A percentile compares a stretch with the other conserved stretches of the same genome.
Conservation (phyloP, 495 filamentous ascomycete genomes). For the Glarea lozoyensis region DNA sequence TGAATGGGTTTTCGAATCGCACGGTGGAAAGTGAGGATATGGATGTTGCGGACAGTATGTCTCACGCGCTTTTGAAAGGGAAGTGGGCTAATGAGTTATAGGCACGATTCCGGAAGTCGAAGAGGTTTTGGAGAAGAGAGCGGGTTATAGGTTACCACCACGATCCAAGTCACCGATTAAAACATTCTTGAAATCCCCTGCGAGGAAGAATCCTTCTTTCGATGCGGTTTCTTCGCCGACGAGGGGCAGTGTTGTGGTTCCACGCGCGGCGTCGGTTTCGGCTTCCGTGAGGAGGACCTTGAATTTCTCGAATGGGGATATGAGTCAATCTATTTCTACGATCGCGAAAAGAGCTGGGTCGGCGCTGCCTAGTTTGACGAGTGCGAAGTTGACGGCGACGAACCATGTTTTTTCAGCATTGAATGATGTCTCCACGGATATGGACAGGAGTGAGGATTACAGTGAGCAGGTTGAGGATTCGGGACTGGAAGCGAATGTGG, state of each 20-base stretch:
- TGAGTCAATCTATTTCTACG: too few relatives aligned
- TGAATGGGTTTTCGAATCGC: slow-evolving; percentile 6
- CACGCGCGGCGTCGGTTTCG: slow-evolving; percentile 5
- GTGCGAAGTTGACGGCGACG: too few relatives aligned
- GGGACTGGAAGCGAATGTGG: too few relatives aligned
- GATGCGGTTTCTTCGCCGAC: slow-evolving; percentile 18
- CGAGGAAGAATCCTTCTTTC: slow-evolving; percentile 21
- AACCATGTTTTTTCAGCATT: too few relatives aligned
- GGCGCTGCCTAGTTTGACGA: too few relatives aligned
- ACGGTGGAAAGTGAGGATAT: slow-evolving; percentile 20
- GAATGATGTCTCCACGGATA: too few relatives aligned
- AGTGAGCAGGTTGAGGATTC: too few relatives aligned
- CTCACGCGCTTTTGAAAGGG: neutral
- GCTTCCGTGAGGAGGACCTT: slow-evolving; percentile 14
- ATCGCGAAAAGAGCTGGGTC: too few relatives aligned
- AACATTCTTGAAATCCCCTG: slow-evolving; percentile 20
- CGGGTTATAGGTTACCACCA: slow-evolving; percentile 24
- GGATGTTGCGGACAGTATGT: slow-evolving; percentile 20
- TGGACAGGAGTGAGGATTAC: too few relatives aligned
- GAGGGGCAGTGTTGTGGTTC: slow-evolving; percentile 14
- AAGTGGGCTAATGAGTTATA: slow-evolving; percentile 14
- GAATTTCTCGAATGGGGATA: slow-evolving; percentile 16
- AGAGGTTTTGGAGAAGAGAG: slow-evolving; percentile 22
- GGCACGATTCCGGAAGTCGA: slow-evolving; percentile 38
- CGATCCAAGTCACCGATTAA: slow-evolving; percentile 26